Base-by-base conservation (phyloP, 2,329 filamentous ascomycete species). In the Aspergillus sp. region DNA sequence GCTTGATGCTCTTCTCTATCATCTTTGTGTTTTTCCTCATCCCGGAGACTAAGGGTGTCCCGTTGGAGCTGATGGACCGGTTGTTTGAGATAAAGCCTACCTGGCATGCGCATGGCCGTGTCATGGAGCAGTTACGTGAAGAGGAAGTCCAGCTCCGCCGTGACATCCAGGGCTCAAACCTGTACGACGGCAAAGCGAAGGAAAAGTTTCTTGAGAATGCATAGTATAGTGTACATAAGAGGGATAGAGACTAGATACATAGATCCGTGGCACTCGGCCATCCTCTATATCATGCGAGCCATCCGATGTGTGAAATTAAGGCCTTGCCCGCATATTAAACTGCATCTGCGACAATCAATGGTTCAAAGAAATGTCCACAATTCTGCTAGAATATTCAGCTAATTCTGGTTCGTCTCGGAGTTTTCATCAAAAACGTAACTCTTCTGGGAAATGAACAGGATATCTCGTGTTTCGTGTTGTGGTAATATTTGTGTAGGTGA, bases 41-140 rank as follows among this genome's bases (percentile, higher is more conserved):
- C 0, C 86, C 86, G 0, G 86, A 89, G 76, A 88, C 86, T 2
- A 88, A 88, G 77, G 78, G 80, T 15, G 77, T 88, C 9, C 84
- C 85, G 1, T 75, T 89, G 3, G 86, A 89, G 72, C 78, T 78
- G 37, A 87, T 88, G 81, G 86, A 88, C 66, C 73, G 78, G 4
- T 73, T 89, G 1, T 88, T 89, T 65, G 75, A 69, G 58, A 61
- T 58, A 21, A 68, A 68, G 35, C 71, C 74, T 3, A 67, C 76
- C 19, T 69, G 75, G 66, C 68, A 53, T 6, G 75, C 74, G 2
- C 75, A 78, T 61, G 62, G 57, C 15, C 41, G 58, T 21, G 67
- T 77, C 23, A 55, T 77, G 15, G 63, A 55, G 9, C 63, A 70
- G 56, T 55, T 77, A 19, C 66, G 70, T 15, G 67, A 71, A 27